Percentiles rank a stretch among this genome's conserved stretches.
Conservation (phyloP, 495 filamentous ascomycete species). For the Penicillium parvum region DNA sequence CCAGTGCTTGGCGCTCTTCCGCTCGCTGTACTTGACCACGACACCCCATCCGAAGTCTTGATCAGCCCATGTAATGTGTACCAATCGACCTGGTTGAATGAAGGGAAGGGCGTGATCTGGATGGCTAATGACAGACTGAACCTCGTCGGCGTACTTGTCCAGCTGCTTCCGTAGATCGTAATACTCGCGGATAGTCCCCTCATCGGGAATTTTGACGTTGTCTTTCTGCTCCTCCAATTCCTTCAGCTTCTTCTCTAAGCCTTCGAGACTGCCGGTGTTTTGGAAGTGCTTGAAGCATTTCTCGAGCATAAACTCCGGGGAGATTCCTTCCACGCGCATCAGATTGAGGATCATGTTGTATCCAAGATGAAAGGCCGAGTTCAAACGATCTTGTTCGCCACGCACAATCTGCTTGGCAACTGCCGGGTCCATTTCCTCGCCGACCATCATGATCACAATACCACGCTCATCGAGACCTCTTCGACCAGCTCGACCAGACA, state of each 20-base stretch:
- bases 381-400: conserved; percentile 91
- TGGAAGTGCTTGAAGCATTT: conserved; percentile 98
- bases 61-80: conserved; percentile 74
- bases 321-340: conserved; percentile 92
- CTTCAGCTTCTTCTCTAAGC: conserved; percentile 72
- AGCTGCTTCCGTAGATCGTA: conserved; percentile 81
- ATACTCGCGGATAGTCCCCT: conserved; percentile 85
- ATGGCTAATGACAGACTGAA: conserved; percentile 83
- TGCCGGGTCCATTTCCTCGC: conserved; percentile 92
- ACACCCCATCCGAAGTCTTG: conserved; percentile 92
- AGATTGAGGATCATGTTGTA: conserved; percentile 99
- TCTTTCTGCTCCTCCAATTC: conserved; percentile 68
- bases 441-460: conserved; percentile 99
- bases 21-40: conserved; percentile 63
- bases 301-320: conserved; percentile 95
- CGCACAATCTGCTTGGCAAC: conserved; percentile 91
- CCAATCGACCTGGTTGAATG: conserved; percentile 73
- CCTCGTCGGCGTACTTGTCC: conserved; percentile 74
- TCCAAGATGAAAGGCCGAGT: conserved; percentile 96
- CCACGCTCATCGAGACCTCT: conserved; percentile 95
- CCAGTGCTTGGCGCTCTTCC: conserved; percentile 55
- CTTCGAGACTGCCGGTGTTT: conserved; percentile 77
- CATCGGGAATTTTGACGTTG: conserved; percentile 73
- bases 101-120: conserved; percentile 78
- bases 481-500: conserved; percentile 95